Percentiles rank a stretch among this genome's conserved stretches.
Conservation (phyloP, 176 grass and related monocot species). For the Oryza longistaminata region DNA sequence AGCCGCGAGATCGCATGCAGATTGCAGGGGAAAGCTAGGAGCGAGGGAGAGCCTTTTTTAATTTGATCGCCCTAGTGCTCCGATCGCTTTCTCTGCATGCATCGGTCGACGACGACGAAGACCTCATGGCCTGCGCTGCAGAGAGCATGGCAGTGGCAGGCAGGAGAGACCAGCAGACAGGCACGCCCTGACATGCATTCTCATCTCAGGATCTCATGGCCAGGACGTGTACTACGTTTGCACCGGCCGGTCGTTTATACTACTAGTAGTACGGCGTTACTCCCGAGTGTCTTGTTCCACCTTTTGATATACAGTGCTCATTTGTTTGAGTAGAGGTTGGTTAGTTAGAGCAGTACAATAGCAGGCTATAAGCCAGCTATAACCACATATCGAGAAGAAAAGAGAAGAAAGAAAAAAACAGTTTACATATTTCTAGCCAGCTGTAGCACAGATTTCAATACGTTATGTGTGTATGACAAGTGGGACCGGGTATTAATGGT, state of each 20-base stretch:
- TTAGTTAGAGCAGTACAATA: not conserved
- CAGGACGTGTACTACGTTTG: not conserved
- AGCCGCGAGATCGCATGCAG: too few species aligned
- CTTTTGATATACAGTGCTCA: not conserved
- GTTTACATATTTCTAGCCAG: too few species aligned
- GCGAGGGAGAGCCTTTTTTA: too few species aligned
- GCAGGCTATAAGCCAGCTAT: too few species aligned
- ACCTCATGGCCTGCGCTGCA: not conserved
- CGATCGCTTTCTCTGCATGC: conserved; percentile 43
- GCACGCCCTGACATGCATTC: conserved; percentile 9
- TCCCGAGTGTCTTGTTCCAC: not conserved
- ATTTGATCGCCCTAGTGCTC: too few species aligned
- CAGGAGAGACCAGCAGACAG: conserved; percentile 36
- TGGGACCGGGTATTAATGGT: too few species aligned
- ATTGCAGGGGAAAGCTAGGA: too few species aligned
- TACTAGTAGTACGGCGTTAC: not conserved
- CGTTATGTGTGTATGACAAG: too few species aligned
- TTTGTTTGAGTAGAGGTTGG: not conserved
- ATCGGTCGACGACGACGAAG: not conserved
- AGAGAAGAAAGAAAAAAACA: too few species aligned
- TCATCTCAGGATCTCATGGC: too few species aligned
- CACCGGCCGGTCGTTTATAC: not conserved
- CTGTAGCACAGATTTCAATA: too few species aligned
- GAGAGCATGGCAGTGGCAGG: conserved; percentile 1
- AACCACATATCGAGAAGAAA: too few species aligned